Percentiles rank a stretch among this genome's conserved stretches.
These are phyloP conservation scores for Fraxinus sp. DNA, from an alignment of 305 asterid species.

Conservation along the genomic window DNA sequence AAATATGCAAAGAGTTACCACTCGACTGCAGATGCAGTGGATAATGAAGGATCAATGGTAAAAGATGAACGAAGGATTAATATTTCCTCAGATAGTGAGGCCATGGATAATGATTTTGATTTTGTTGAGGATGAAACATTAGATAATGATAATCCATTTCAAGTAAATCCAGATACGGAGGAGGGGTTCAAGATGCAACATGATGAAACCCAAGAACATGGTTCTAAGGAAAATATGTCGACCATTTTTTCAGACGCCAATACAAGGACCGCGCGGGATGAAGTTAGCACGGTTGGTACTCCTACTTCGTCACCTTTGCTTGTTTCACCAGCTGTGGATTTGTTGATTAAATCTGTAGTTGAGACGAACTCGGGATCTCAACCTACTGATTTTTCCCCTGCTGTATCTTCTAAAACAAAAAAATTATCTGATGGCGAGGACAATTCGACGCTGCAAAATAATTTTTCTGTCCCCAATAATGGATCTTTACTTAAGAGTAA, in stretches of 20 bases:
- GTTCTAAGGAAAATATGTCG: conserved; percentile 21
- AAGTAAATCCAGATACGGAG: conserved; percentile 34
- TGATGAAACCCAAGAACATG: conserved; percentile 16
- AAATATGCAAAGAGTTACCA: conserved; percentile 21
- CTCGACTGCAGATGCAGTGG: conserved; percentile 22
- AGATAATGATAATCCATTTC: conserved; percentile 38
- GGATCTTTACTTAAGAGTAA: conserved; percentile 30
- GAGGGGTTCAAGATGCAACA: conserved; percentile 35
- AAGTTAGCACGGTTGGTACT: conserved; percentile 6
- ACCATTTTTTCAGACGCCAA: conserved; percentile 14
- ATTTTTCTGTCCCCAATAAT: conserved; percentile 20
- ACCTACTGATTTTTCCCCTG: conserved; percentile 13
- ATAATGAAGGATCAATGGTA: conserved; percentile 13
- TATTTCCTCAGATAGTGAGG: conserved; percentile 32
- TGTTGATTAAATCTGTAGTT: conserved; percentile 28
- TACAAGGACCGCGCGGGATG: background rate
- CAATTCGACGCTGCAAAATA: conserved; percentile 18
- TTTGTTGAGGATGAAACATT: conserved; percentile 68
- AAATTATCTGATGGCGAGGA: conserved; percentile 9
- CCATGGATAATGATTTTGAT: conserved; percentile 52
- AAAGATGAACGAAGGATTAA: conserved; percentile 30
- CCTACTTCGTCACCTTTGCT: conserved; percentile 18
- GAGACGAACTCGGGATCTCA: conserved; percentile 20
- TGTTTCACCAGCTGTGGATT: conserved; percentile 23
- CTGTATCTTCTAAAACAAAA: conserved; percentile 11